Base-by-base conservation (phyloP, 2,329 filamentous ascomycete species). In the Graphilbum sp. region DNA sequence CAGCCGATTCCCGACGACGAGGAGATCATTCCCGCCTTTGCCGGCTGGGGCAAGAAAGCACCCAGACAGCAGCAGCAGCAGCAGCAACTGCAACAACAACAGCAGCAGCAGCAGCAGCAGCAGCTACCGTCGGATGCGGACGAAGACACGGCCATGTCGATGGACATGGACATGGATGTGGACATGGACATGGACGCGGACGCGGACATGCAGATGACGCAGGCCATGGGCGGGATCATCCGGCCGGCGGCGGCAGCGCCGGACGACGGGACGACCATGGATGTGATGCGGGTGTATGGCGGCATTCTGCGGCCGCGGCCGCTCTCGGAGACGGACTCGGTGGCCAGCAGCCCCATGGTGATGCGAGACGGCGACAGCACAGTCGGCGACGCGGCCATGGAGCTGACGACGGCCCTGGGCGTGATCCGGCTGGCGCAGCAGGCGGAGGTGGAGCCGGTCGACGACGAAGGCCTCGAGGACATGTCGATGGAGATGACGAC, bases 231-330 rank as follows among this genome's bases (percentile, higher is more conserved):
- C 12, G 57, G 58, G 1, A 65, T 67, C 36, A 43, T 67, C 27
- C 39, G 41, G 7, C 6, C 31, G 7, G 15, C 20, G 15, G 2
- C 29, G 12, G 8, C 7, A 11, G 16, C 19, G 16, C 11, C 4
- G 6, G 64, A 68, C 12, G 62, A 63, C 12, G 53, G 87, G 30
- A 77, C 92, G 66, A 90, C 84, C 18, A 95, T 96, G 88, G 88
- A 96, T 49, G 83, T 95, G 8, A 95, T 88, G 2, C 75, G 73
- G 39, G 83, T 75, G 9, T 65, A 93, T 38, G 88, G 88, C 9
- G 72, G 78, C 3, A 95, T 96, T 38, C 57, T 94, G 17, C 64
- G 60, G 35, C 50, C 47, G 40, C 45, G 47, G n/a, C 45, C 35
- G 33, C 43, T 25, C 9, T 3, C 32, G 11, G 44, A 40, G 3